Conservation (phyloP, 2,329 filamentous ascomycete genomes). For the Colletotrichum plurivorum region DNA sequence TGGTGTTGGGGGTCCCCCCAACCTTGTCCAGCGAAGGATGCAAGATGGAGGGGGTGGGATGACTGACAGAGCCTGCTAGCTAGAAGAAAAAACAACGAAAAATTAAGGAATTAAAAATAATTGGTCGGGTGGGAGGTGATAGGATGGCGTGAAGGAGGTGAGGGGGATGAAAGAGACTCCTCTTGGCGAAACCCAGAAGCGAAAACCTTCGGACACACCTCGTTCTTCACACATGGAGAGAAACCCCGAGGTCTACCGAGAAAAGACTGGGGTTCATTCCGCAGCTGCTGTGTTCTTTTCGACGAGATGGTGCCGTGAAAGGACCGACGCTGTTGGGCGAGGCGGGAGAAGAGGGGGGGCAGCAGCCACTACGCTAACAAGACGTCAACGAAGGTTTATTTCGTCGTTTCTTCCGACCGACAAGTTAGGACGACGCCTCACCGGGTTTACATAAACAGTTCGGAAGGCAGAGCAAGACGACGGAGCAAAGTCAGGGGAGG, state of each 20-base stretch:
- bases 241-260: conserved; percentile 12
- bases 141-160: conserved; percentile 21
- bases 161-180: conserved; percentile 1
- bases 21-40: not conserved
- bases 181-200: conserved; percentile 2
- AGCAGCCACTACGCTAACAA: not conserved
- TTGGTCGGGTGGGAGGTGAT: conserved; percentile 11
- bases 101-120: conserved; percentile 9
- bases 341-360: not conserved
- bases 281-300: not conserved
- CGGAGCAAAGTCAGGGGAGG: conserved; percentile 9
- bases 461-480: no score
- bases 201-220: conserved; percentile 14
- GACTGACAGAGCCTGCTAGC: not conserved
- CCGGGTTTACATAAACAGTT: not conserved
- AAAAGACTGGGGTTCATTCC: not conserved
- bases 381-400: conserved; percentile 11
- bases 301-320: conserved; percentile 38
- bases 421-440: conserved; percentile 31
- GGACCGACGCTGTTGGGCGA: conserved; percentile 21
- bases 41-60: conserved; percentile 2
- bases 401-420: not conserved
- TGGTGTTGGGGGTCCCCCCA: not conserved
- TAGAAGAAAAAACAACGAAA: not conserved
- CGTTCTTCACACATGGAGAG: conserved; percentile 8